phyloP scores from a whole-genome alignment of 73 alveolate species.

The Durusdinium trenchii region DNA sequence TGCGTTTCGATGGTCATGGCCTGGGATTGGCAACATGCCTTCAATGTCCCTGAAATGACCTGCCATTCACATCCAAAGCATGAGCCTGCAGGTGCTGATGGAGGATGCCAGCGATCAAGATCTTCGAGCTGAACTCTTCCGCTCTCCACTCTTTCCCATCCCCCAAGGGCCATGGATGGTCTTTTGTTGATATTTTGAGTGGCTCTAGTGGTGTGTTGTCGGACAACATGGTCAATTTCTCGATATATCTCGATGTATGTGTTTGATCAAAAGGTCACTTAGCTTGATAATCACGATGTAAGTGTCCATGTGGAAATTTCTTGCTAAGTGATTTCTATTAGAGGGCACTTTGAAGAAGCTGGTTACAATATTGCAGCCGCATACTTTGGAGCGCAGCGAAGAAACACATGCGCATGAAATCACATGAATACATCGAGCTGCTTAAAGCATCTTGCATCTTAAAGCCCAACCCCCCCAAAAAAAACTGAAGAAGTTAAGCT shows the following conservation, averaged over 20 bases:
- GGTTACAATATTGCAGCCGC: not conserved
- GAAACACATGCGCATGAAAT: too few relatives aligned
- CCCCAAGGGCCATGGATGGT: not conserved
- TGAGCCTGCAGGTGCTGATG: conserved; percentile 29
- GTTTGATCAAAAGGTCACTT: conserved; percentile 19
- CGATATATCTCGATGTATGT: too few relatives aligned
- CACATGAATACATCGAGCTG: too few relatives aligned
- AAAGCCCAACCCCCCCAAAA: too few relatives aligned
- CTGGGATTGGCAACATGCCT: not conserved
- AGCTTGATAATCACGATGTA: not conserved
- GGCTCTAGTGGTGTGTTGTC: too few relatives aligned
- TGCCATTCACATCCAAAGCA: too few relatives aligned
- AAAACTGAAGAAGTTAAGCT: too few relatives aligned
- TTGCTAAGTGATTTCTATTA: conserved; percentile 8
- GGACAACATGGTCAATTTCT: too few relatives aligned
- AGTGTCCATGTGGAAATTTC: not conserved
- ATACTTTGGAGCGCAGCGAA: too few relatives aligned
- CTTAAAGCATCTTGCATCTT: too few relatives aligned
- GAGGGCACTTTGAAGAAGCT: conserved; percentile 51
- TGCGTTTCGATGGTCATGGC: not conserved
- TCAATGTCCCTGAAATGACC: not conserved
- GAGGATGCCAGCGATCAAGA: not conserved
- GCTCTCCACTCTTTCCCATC: not conserved
- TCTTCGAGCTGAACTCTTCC: not conserved
- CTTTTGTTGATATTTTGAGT: not conserved